A percentile compares a stretch with the other conserved stretches of the same genome.
Evolutionary conservation across 768 basidiomycete genomes (phyloP).

Genomic region (Clavaria fumosa): DNA sequence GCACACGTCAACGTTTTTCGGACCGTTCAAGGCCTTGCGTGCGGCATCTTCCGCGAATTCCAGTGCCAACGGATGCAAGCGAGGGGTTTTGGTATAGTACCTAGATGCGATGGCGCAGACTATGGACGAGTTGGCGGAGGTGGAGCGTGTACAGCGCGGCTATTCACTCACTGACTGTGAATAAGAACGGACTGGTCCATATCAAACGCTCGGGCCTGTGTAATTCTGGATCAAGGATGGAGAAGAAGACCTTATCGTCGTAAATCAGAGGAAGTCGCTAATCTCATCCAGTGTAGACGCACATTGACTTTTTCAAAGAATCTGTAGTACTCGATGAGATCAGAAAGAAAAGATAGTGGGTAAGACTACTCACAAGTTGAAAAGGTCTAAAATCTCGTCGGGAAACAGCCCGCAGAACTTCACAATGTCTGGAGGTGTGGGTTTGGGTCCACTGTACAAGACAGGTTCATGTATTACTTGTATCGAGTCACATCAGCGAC

Average conservation of each 20-base stretch:
- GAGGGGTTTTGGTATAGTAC: conserved; percentile 40
- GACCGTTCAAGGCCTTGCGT: conserved; percentile 41
- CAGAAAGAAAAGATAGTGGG: neutral
- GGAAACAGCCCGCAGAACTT: conserved; percentile 33
- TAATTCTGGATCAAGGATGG: conserved; percentile 39
- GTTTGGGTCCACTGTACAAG: neutral
- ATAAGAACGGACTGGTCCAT: conserved; percentile 40
- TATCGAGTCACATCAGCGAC: neutral
- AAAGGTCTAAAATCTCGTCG: conserved; percentile 35
- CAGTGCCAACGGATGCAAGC: conserved; percentile 40
- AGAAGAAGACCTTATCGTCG: conserved; percentile 33
- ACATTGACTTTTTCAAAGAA: conserved; percentile 42
- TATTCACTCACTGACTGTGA: conserved; percentile 38
- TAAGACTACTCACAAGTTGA: conserved; percentile 28
- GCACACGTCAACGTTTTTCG: conserved; percentile 58
- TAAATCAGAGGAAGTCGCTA: conserved; percentile 16
- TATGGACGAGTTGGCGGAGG: conserved; percentile 13
- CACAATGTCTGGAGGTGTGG: conserved; percentile 26
- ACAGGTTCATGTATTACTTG: neutral
- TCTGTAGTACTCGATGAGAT: conserved; percentile 13
- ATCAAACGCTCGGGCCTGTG: conserved; percentile 39
- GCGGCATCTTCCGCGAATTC: conserved; percentile 49
- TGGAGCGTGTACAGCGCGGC: neutral
- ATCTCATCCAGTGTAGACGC: conserved; percentile 10
- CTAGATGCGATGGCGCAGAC: conserved; percentile 60